phyloP scores from a whole-genome alignment of 768 basidiomycete genomes.

The Xanthoconium purpureum region DNA sequence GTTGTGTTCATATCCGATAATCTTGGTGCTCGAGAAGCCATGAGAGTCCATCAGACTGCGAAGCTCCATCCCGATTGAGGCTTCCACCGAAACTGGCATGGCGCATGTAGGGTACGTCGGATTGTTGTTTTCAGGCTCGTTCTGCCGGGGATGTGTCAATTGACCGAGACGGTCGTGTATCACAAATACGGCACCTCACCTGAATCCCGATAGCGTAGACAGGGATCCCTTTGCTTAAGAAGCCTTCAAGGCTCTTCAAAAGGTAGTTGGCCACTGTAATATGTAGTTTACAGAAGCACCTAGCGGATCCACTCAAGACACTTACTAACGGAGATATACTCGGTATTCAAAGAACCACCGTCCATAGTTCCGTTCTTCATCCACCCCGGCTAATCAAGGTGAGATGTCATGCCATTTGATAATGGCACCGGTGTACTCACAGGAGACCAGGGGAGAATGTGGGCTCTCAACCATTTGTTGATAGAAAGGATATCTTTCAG shows the following conservation, averaged over 20 bases:
- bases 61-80: constrained; percentile 53
- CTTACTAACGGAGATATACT: constrained; percentile 50
- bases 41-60: constrained; percentile 60
- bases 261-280: constrained; percentile 66
- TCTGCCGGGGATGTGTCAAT: constrained; percentile 34
- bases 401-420: neutral
- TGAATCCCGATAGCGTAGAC: constrained; percentile 63
- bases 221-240: constrained; percentile 54
- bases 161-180: neutral
- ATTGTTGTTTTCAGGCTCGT: constrained; percentile 53
- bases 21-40: constrained; percentile 54
- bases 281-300: neutral
- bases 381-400: constrained; percentile 60
- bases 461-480: constrained; percentile 52
- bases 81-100: constrained; percentile 55
- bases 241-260: constrained; percentile 68
- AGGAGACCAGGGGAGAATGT: constrained; percentile 72
- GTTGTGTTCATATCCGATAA: constrained; percentile 73
- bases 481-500: constrained; percentile 61
- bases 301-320: neutral
- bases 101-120: constrained; percentile 66
- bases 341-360: constrained; percentile 56
- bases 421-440: constrained; percentile 37
- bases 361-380: constrained; percentile 73
- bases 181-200: constrained; percentile 21